Evolutionary conservation across 305 asterid genomes (phyloP).

Genomic region (Fraxinus latifolia): DNA sequence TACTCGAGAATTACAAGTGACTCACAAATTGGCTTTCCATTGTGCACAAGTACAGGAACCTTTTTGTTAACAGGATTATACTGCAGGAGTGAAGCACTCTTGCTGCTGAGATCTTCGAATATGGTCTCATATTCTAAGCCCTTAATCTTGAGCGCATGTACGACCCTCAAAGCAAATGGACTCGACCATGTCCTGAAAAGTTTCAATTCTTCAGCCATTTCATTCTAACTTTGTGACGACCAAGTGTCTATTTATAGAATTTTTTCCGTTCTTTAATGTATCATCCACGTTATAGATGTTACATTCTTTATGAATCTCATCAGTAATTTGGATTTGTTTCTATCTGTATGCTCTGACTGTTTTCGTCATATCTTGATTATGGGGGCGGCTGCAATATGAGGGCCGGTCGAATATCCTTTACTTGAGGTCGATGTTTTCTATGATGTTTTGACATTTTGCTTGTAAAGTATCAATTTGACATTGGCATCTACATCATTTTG

Average conservation of each 20-base stretch:
- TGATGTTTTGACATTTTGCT: background rate
- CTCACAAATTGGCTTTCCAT: conserved; percentile 57
- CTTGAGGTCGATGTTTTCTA: background rate
- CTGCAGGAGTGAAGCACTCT: conserved; percentile 47
- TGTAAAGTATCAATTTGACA: background rate
- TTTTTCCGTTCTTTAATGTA: background rate
- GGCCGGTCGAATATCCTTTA: background rate
- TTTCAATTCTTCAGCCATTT: conserved; percentile 52
- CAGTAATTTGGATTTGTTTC: background rate
- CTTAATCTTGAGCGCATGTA: conserved; percentile 54
- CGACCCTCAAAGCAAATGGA: conserved; percentile 45
- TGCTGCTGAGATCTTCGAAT: conserved; percentile 47
- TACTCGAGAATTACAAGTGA: conserved; percentile 76
- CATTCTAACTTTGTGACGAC: background rate
- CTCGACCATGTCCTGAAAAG: conserved; percentile 62
- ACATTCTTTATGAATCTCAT: background rate
- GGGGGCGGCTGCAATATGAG: background rate
- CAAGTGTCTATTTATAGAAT: conserved; percentile 2
- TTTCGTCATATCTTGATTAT: background rate
- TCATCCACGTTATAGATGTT: background rate
- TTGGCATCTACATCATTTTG: background rate
- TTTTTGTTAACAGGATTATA: conserved; percentile 58
- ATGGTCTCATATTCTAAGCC: conserved; percentile 46
- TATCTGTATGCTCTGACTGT: background rate
- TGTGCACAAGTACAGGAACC: conserved; percentile 64